These are phyloP conservation scores for Amanita pallidorosea DNA, from an alignment of 768 basidiomycete genomes.

Conservation along the genomic window DNA sequence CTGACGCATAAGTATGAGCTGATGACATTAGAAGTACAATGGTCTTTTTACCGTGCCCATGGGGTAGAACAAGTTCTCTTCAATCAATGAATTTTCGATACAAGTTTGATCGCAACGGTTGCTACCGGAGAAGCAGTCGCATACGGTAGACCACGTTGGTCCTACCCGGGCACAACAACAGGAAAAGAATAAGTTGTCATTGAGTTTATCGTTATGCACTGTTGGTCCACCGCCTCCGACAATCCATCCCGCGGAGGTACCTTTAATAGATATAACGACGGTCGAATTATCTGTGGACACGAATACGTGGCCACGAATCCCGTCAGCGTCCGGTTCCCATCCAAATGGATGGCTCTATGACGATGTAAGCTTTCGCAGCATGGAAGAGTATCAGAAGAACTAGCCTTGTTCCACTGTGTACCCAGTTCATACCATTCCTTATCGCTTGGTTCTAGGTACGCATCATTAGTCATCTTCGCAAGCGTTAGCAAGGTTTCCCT, in stretches of 20 bases:
- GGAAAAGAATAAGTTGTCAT: constrained; percentile 92
- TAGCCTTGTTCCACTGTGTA: constrained; percentile 11
- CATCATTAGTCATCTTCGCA: constrained; percentile 82
- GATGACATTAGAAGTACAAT: not conserved
- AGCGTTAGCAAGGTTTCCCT: constrained; percentile 58
- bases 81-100: constrained; percentile 63
- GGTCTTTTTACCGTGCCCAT: constrained; percentile 60
- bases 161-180: constrained; percentile 97
- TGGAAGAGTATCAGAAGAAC: not conserved
- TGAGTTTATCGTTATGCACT: constrained; percentile 79
- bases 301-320: constrained; percentile 87
- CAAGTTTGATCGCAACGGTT: constrained; percentile 77
- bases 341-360: constrained; percentile 65
- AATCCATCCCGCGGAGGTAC: constrained; percentile 76
- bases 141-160: constrained; percentile 89
- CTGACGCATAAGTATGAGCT: constrained; percentile 25
- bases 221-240: constrained; percentile 71
- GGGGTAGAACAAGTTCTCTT: constrained; percentile 83
- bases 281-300: constrained; percentile 77
- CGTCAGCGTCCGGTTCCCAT: constrained; percentile 85
- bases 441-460: constrained; percentile 43
- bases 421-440: constrained; percentile 60
- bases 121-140: constrained; percentile 69
- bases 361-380: not conserved
- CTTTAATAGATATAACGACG: constrained; percentile 83